Percentiles rank a stretch among this genome's conserved stretches.
phyloP scores from a whole-genome alignment of 2,329 filamentous ascomycete genomes.

The Orbilia ellipsospora region DNA sequence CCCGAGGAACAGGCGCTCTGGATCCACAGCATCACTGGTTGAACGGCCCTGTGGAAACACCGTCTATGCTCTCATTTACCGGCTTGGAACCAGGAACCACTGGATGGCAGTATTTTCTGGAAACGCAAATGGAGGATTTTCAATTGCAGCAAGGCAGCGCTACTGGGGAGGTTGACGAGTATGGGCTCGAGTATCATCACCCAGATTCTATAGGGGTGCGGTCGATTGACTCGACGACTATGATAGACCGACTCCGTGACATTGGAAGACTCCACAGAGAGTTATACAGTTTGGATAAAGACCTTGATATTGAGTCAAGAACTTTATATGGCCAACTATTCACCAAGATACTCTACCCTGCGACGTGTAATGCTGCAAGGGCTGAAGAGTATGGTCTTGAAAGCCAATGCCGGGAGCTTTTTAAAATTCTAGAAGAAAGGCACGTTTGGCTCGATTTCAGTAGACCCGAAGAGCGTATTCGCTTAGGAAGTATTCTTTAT shows the following conservation, averaged over 20 bases:
- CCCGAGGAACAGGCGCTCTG: neutral
- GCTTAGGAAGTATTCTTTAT: constrained; percentile 76
- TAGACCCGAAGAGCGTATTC: constrained; percentile 78
- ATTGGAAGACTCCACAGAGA: constrained; percentile 39
- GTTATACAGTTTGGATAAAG: constrained; percentile 19
- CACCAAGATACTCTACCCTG: constrained; percentile 63
- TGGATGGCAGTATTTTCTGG: constrained; percentile 59
- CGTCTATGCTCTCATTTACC: constrained; percentile 57
- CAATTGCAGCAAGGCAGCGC: constrained; percentile 54
- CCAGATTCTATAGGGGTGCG: constrained; percentile 47
- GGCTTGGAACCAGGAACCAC: constrained; percentile 58
- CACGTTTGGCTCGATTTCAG: constrained; percentile 81
- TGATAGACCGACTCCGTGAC: constrained; percentile 44
- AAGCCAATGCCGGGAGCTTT: constrained; percentile 75
- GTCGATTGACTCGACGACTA: constrained; percentile 48
- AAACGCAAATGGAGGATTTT: constrained; percentile 57
- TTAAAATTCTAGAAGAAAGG: constrained; percentile 73
- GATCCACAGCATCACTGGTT: constrained; percentile 46
- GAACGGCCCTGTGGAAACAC: constrained; percentile 54
- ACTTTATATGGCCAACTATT: constrained; percentile 63
- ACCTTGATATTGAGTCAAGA: constrained; percentile 34
- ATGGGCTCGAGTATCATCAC: constrained; percentile 50
- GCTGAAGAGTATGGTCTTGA: constrained; percentile 72
- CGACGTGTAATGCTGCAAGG: constrained; percentile 65
- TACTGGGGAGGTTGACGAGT: constrained; percentile 55